Percentiles rank a stretch among this genome's conserved stretches.
phyloP scores from a whole-genome alignment of 768 basidiomycete species.

The Tulasnella sp. region DNA sequence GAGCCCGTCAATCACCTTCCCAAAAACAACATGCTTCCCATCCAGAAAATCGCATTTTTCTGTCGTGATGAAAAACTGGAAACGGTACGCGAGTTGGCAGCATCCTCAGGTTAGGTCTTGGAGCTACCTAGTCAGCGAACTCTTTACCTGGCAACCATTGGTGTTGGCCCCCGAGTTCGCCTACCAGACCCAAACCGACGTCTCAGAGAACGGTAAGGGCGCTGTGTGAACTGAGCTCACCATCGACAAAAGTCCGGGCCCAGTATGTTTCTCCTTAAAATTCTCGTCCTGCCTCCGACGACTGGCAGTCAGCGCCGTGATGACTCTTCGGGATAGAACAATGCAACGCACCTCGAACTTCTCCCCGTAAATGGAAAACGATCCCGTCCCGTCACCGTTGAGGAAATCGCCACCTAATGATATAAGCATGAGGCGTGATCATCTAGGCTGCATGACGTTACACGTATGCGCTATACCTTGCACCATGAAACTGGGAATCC shows the following conservation, averaged over 20 bases:
- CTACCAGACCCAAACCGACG: conserved; percentile 47
- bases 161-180: conserved; percentile 95
- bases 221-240: conserved; percentile 45
- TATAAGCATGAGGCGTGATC: not conserved
- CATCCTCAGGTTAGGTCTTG: not conserved
- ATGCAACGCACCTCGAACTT: conserved; percentile 75
- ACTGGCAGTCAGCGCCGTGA: not conserved
- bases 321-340: not conserved
- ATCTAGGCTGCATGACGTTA: not conserved
- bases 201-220: not conserved
- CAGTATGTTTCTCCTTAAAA: conserved; percentile 86
- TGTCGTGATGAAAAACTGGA: conserved; percentile 94
- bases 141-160: conserved; percentile 81
- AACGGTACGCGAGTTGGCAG: not conserved
- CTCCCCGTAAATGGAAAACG: conserved; percentile 95
- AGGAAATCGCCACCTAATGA: conserved; percentile 85
- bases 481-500: conserved; percentile 76
- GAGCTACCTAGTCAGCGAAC: conserved; percentile 4
- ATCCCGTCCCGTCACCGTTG: conserved; percentile 93
- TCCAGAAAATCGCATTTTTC: conserved; percentile 95
- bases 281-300: conserved; percentile 76
- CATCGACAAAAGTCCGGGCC: conserved; percentile 90
- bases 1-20: conserved; percentile 89
- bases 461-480: conserved; percentile 60
- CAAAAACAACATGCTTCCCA: conserved; percentile 92